Conservation (phyloP, 495 filamentous ascomycete genomes). For the Aspergillus heteromorphus region DNA sequence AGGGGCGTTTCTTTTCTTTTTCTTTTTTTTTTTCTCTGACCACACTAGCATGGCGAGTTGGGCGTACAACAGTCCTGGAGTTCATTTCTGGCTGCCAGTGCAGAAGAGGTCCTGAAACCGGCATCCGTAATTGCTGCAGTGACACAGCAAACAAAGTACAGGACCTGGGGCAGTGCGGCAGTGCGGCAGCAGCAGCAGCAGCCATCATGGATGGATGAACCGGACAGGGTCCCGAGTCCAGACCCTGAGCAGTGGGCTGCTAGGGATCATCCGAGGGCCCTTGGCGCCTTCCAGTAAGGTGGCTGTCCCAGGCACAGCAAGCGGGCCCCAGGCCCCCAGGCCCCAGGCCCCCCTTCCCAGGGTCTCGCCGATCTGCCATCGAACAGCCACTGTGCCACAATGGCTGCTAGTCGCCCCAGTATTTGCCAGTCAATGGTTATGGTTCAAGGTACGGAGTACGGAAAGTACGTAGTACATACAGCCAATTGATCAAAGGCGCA, state of each 20-base stretch:
- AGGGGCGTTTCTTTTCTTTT: background rate
- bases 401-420: too few species aligned
- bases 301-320: slow-evolving; percentile 1
- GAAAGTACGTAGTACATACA: too few species aligned
- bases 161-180: background rate
- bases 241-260: background rate
- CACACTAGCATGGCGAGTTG: background rate
- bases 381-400: too few species aligned
- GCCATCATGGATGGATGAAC: background rate
- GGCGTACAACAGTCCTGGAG: too few species aligned
- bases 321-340: background rate
- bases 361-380: too few species aligned
- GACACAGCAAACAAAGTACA: background rate
- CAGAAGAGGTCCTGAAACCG: too few species aligned
- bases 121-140: background rate
- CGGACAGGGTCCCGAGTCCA: slow-evolving; percentile 1
- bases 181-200: background rate
- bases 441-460: too few species aligned
- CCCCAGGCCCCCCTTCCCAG: background rate
- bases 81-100: too few species aligned
- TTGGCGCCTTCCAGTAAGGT: slow-evolving; percentile 13
- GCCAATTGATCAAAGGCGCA: too few species aligned
- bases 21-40: background rate
- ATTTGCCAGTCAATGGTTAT: too few species aligned
- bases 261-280: slow-evolving; percentile 7